Evolutionary conservation across 208 protist species (phyloP).

Genomic region (Trypanosoma vivax): DNA sequence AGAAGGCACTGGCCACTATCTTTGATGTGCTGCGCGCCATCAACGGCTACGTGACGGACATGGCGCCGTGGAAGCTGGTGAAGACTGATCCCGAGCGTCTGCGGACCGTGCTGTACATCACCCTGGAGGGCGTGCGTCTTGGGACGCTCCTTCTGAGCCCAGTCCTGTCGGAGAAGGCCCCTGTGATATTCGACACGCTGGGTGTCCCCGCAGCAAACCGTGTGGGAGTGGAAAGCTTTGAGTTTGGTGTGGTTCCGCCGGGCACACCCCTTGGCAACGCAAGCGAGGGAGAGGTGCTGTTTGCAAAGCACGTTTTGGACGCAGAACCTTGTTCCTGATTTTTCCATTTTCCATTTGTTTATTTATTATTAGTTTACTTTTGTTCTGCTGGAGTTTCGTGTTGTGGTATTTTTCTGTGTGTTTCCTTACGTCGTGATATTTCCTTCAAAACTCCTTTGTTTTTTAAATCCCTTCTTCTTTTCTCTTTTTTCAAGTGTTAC

Average conservation of each 20-base stretch:
- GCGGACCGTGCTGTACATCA: conserved; percentile 85
- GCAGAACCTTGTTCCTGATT: no score
- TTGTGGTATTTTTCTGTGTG: no score
- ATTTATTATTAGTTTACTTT: no score
- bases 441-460: no score
- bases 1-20: conserved; percentile 74
- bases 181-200: conserved; percentile 81
- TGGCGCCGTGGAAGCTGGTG: conserved; percentile 89
- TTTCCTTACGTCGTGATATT: no score
- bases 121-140: conserved; percentile 86
- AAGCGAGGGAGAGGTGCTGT: conserved; percentile 60
- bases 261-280: conserved; percentile 49
- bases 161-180: conserved; percentile 73
- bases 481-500: no score
- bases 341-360: no score
- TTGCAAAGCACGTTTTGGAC: conserved; percentile 48
- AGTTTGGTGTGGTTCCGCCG: conserved; percentile 52
- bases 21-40: conserved; percentile 81
- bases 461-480: no score
- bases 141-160: conserved; percentile 74
- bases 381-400: no score
- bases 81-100: conserved; percentile 71
- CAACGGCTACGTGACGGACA: conserved; percentile 90
- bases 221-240: conserved; percentile 47
- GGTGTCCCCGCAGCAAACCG: conserved; percentile 60